Evolutionary conservation across 2,329 filamentous ascomycete species (phyloP).

Genomic region (Shiraia sp.): DNA sequence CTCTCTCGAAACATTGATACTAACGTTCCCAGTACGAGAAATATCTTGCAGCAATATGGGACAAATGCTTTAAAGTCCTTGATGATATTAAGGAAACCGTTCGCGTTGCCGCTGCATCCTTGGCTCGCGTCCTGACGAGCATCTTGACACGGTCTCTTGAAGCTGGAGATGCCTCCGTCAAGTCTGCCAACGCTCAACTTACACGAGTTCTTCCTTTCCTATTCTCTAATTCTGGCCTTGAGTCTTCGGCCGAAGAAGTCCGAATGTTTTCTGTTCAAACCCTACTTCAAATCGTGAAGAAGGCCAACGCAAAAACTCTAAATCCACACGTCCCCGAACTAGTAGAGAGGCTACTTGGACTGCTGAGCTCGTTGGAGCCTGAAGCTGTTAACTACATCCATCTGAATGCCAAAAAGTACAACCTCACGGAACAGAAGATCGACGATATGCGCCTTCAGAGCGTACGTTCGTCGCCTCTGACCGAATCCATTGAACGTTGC

Average conservation of each 20-base stretch:
- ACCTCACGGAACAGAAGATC: constrained; percentile 84
- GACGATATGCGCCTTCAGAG: constrained; percentile 82
- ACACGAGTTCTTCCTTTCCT: constrained; percentile 87
- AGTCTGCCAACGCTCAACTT: constrained; percentile 77
- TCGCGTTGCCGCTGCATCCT: constrained; percentile 74
- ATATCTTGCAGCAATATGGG: constrained; percentile 85
- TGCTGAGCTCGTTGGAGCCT: constrained; percentile 86
- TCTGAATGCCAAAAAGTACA: constrained; percentile 80
- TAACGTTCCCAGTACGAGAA: constrained; percentile 66
- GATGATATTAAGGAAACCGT: constrained; percentile 97
- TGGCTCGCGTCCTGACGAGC: constrained; percentile 83
- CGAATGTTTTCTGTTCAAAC: constrained; percentile 79
- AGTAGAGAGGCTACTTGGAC: constrained; percentile 76
- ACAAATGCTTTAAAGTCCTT: constrained; percentile 82
- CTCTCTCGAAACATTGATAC: neutral
- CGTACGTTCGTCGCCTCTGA: constrained; percentile 85
- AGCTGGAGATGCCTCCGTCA: constrained; percentile 67
- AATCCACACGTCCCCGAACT: constrained; percentile 81
- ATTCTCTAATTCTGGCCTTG: constrained; percentile 83
- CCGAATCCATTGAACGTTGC: constrained; percentile 87
- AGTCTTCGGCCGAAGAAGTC: constrained; percentile 86
- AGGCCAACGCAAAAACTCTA: constrained; percentile 74
- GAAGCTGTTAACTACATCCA: constrained; percentile 92
- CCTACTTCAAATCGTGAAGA: constrained; percentile 86
- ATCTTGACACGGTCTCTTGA: constrained; percentile 85